Evolutionary conservation across 148 eudicot species (phyloP).

Genomic region (Diospyros lotus): DNA sequence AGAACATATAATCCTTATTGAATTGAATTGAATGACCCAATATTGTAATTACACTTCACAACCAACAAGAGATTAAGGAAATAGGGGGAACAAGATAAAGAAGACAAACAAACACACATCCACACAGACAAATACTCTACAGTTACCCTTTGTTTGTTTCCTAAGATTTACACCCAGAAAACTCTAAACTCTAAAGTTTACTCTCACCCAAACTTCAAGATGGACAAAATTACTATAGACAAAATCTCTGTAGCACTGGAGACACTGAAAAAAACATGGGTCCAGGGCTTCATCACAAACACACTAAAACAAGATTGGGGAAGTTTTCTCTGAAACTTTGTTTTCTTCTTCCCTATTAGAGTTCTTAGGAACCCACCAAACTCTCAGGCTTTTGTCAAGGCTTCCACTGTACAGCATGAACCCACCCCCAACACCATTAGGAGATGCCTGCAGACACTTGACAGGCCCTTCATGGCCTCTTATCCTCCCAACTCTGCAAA

Average conservation of each 20-base stretch:
- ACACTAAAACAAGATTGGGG: background rate
- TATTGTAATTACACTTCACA: constrained; percentile 4
- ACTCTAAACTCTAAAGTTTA: background rate
- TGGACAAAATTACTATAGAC: background rate
- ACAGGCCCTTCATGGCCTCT: constrained; percentile 83
- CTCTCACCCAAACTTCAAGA: background rate
- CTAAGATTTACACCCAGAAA: background rate
- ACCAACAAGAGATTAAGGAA: background rate
- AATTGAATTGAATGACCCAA: background rate
- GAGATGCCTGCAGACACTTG: constrained; percentile 67
- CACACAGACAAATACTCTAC: background rate
- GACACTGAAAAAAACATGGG: constrained; percentile 7
- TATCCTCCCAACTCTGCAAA: constrained; percentile 41
- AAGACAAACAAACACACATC: too few species aligned
- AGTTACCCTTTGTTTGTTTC: background rate
- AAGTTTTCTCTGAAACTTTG: constrained; percentile 9
- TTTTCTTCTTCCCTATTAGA: constrained; percentile 13
- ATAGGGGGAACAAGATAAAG: background rate
- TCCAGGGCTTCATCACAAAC: constrained; percentile 9
- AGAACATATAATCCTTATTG: background rate
- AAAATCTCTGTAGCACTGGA: background rate
- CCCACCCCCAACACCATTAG: constrained; percentile 63
- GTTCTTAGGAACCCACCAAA: constrained; percentile 81
- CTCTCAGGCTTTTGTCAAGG: constrained; percentile 78
- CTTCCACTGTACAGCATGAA: constrained; percentile 84